These are phyloP conservation scores for Chytriomyces confervae DNA, from an alignment of 192 early-diverging fungal genomes.

Conservation along the genomic window DNA sequence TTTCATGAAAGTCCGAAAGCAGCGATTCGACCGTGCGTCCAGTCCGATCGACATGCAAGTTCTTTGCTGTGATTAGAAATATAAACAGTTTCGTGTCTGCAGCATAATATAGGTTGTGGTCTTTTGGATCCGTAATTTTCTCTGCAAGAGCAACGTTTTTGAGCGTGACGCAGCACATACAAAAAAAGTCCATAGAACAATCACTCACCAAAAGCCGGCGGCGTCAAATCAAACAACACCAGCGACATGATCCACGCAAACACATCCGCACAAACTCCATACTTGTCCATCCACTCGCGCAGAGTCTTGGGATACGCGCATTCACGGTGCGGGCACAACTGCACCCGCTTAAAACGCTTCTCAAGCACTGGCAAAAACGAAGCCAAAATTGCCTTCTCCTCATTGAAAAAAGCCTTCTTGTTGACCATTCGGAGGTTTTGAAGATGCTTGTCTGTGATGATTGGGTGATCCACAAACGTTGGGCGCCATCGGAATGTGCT, in stretches of 20 bases:
- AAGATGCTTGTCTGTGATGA: conserved; percentile 12
- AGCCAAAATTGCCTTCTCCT: conserved; percentile 21
- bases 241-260: conserved; percentile 15
- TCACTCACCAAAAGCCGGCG: background rate
- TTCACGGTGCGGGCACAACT: background rate
- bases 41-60: background rate
- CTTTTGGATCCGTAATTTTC: too few relatives aligned
- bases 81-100: conserved; percentile 22
- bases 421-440: conserved; percentile 15
- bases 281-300: background rate
- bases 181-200: background rate
- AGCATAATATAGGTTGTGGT: background rate
- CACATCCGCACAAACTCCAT: background rate
- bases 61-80: conserved; percentile 5
- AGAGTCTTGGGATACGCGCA: background rate
- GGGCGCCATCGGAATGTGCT: conserved; percentile 19
- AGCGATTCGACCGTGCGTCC: background rate
- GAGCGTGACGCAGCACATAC: background rate
- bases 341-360: conserved; percentile 9
- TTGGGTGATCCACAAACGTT: conserved; percentile 15
- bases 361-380: conserved; percentile 1
- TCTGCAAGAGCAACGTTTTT: background rate
- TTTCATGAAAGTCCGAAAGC: background rate
- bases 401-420: background rate
- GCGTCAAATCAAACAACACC: background rate